phyloP scores from a whole-genome alignment of 805 yeast genomes.

The Ogataea thermomethanolica region DNA sequence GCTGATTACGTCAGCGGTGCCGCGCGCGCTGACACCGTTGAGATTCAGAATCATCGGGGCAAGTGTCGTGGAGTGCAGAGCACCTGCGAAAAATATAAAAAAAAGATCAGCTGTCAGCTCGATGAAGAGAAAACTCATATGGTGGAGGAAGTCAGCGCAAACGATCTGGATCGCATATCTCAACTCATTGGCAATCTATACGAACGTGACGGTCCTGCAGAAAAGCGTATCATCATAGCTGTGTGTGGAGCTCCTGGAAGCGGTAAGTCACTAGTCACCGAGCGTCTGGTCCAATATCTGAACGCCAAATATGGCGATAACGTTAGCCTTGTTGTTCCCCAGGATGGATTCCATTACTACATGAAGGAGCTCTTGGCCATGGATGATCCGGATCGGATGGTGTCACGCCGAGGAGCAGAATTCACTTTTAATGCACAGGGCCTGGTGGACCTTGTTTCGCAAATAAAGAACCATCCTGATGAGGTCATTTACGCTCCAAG shows the following conservation, averaged over 20 bases:
- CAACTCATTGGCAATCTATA: conserved; percentile 1
- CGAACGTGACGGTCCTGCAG: neutral
- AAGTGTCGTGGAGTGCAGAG: neutral
- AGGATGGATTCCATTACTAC: conserved; percentile 41
- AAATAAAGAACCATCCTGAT: conserved; percentile 1
- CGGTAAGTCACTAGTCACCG: conserved; percentile 11
- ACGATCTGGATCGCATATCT: conserved; percentile 1
- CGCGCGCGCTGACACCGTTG: conserved; percentile 1
- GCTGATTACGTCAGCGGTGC: conserved; percentile 20
- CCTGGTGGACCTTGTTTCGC: conserved; percentile 27
- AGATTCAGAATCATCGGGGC: neutral
- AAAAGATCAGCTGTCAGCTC: neutral
- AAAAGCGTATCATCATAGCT: conserved; percentile 9
- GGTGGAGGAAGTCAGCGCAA: conserved; percentile 4
- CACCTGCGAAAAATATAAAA: conserved; percentile 1
- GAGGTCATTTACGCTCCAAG: conserved; percentile 27
- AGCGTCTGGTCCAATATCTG: conserved; percentile 1
- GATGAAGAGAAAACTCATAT: neutral
- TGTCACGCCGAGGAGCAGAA: conserved; percentile 47
- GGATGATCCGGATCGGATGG: conserved; percentile 36
- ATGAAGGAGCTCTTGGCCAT: conserved; percentile 29
- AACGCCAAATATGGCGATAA: conserved; percentile 2
- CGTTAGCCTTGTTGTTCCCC: conserved; percentile 13
- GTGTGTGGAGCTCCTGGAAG: conserved; percentile 13
- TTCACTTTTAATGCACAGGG: conserved; percentile 38